Evolutionary conservation across 2,329 filamentous ascomycete species (phyloP).

Genomic region (Pezicula radicicola): DNA sequence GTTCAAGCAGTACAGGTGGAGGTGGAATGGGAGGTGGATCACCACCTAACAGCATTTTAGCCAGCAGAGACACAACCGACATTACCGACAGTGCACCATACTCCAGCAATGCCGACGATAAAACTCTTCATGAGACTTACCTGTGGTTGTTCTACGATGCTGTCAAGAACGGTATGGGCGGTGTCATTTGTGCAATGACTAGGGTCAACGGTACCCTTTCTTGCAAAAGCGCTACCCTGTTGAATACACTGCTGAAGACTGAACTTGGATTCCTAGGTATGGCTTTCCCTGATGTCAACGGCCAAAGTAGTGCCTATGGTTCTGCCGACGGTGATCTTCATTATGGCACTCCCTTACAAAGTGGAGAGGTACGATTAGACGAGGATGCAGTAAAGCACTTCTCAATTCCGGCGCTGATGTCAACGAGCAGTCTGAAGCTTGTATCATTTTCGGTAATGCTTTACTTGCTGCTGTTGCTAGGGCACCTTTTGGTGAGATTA

Average conservation of each 20-base stretch:
- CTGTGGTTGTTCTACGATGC: slow-evolving; percentile 58
- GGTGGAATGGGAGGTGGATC: slow-evolving; percentile 9
- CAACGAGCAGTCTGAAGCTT: too few species aligned
- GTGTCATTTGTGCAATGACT: slow-evolving; percentile 80
- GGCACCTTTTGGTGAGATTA: too few species aligned
- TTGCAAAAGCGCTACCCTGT: slow-evolving; percentile 41
- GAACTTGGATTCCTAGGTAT: slow-evolving; percentile 48
- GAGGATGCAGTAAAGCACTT: too few species aligned
- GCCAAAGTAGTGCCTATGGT: slow-evolving; percentile 64
- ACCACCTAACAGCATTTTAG: slow-evolving; percentile 12
- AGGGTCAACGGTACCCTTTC: slow-evolving; percentile 42
- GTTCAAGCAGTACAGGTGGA: slow-evolving; percentile 54
- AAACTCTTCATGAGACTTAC: slow-evolving; percentile 63
- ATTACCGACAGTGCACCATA: slow-evolving; percentile 33
- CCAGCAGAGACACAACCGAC: slow-evolving; percentile 42
- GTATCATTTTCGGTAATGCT: too few species aligned
- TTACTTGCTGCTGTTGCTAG: too few species aligned
- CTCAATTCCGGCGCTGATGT: too few species aligned
- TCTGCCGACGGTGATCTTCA: slow-evolving; percentile 61
- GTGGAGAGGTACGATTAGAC: too few species aligned
- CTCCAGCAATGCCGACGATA: slow-evolving; percentile 62
- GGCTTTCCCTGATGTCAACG: slow-evolving; percentile 68
- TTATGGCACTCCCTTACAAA: background rate
- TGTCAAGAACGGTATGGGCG: slow-evolving; percentile 68
- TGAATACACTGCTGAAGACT: slow-evolving; percentile 44